Conservation (phyloP, 495 filamentous ascomycete species). For the Podospora didyma region DNA sequence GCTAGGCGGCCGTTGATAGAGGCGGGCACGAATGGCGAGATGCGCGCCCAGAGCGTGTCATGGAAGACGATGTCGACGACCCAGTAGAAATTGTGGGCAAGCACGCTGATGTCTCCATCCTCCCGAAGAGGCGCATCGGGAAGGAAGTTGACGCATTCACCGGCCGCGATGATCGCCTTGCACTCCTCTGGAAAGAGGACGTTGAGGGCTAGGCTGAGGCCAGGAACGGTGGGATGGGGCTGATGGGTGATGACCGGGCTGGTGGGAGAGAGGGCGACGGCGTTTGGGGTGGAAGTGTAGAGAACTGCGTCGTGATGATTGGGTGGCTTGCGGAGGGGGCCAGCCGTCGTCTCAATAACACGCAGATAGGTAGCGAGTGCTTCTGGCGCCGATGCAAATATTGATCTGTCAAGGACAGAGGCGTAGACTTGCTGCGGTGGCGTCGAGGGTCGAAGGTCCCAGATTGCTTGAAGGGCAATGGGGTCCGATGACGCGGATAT, state of each 20-base stretch:
- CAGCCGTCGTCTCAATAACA: slow-evolving; percentile 41
- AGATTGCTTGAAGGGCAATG: slow-evolving; percentile 30
- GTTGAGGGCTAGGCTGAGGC: slow-evolving; percentile 33
- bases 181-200: slow-evolving; percentile 39
- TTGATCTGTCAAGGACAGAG: slow-evolving; percentile 31
- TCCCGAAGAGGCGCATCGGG: slow-evolving; percentile 43
- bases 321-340: slow-evolving; percentile 41
- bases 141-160: slow-evolving; percentile 40
- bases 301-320: slow-evolving; percentile 45
- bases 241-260: slow-evolving; percentile 26
- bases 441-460: slow-evolving; percentile 27
- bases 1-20: slow-evolving; percentile 32
- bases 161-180: slow-evolving; percentile 42
- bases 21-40: slow-evolving; percentile 34
- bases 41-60: slow-evolving; percentile 39
- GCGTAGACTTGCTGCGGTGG: slow-evolving; percentile 25
- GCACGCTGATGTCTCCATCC: slow-evolving; percentile 40
- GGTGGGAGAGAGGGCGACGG: slow-evolving; percentile 28
- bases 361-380: slow-evolving; percentile 23
- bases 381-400: slow-evolving; percentile 19
- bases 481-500: slow-evolving; percentile 13
- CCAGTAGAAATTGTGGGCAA: slow-evolving; percentile 53
- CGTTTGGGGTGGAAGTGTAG: slow-evolving; percentile 32
- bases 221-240: slow-evolving; percentile 38
- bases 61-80: slow-evolving; percentile 40